Evolutionary conservation across 768 basidiomycete genomes (phyloP), one percentile per base, ranked within the genome.

Genomic region (Russula sp.): DNA sequence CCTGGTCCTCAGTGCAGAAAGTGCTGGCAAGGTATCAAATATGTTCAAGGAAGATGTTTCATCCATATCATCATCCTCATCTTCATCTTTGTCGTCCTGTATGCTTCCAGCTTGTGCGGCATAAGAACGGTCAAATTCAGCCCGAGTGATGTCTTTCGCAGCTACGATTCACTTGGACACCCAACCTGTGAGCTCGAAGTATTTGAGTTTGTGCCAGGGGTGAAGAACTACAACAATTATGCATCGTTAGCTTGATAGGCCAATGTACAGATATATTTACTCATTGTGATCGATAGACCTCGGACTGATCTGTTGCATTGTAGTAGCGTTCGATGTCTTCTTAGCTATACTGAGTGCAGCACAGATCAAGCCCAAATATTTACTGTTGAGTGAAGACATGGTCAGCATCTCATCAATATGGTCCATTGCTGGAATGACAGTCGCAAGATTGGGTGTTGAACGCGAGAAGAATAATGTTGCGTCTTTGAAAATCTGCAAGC

Each of bases 351-450:
- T 6, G 5, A 51, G 13, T 8, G 50, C 50, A 2, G 50, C 50
- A 3, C 20, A 0, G 26, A 51, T 30, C 1, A 16, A 7, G 28
- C 8, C 0, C 28, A 8, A 6, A 30, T 30, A 30, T 6, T 0
- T 30, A 30, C 30, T 30, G 30, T 30, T 30, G 30, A 30, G 30
- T 6, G 30, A 30, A 30, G 30, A 30, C 6, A 30, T 30, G 7
- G 30, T 30, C 30, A 30, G 7, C 30, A 53, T 20, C 18, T 53
- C 32, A 6, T 53, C 32, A n/a, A 58, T 42, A 20, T 6, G 24
- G 3, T 56, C 55, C 55, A 56, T 56, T 14, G 55, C 55, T 1
- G 40, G 42, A 28, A 57, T 57, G 20, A 57, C 56, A 9, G 42
- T 32, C 1, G 56, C 28, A 10, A 57, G 14, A 28, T 28, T 28